phyloP scores from a whole-genome alignment of 805 yeast genomes.

The Starmerella scarabaei region DNA sequence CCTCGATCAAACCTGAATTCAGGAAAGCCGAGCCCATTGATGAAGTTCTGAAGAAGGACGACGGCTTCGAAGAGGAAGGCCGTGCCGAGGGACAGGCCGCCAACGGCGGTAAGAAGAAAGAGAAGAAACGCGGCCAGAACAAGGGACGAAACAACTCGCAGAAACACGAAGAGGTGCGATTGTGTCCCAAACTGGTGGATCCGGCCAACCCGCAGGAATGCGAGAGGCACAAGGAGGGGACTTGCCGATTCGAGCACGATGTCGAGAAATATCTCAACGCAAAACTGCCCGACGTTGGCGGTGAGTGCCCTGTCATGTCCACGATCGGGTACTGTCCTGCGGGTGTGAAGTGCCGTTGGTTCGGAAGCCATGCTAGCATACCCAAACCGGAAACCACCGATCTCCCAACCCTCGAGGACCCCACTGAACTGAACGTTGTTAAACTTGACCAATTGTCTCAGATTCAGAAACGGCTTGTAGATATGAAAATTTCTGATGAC shows the following conservation, averaged over 20 bases:
- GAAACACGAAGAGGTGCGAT: conserved; percentile 16
- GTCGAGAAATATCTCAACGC: conserved; percentile 45
- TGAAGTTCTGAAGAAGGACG: conserved; percentile 10
- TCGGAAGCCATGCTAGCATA: conserved; percentile 42
- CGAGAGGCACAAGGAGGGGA: conserved; percentile 42
- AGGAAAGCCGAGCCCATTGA: conserved; percentile 1
- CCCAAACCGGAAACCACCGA: not conserved
- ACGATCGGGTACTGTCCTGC: conserved; percentile 83
- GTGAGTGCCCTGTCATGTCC: conserved; percentile 70
- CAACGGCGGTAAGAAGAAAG: conserved; percentile 11
- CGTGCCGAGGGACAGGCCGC: conserved; percentile 13
- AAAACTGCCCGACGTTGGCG: conserved; percentile 62
- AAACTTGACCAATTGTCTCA: conserved; percentile 9
- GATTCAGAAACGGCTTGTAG: conserved; percentile 51
- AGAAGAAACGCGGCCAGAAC: conserved; percentile 22
- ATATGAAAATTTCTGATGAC: conserved; percentile 42
- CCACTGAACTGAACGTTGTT: conserved; percentile 13
- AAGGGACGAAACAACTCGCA: conserved; percentile 20
- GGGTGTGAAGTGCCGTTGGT: conserved; percentile 88
- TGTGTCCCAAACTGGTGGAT: conserved; percentile 17
- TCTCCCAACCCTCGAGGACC: conserved; percentile 4
- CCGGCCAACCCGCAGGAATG: conserved; percentile 21
- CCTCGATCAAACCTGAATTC: conserved; percentile 21
- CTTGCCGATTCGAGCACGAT: conserved; percentile 71
- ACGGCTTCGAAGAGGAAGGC: conserved; percentile 18